Conservation (phyloP, 345 rosid species). For the Salix caprea region DNA sequence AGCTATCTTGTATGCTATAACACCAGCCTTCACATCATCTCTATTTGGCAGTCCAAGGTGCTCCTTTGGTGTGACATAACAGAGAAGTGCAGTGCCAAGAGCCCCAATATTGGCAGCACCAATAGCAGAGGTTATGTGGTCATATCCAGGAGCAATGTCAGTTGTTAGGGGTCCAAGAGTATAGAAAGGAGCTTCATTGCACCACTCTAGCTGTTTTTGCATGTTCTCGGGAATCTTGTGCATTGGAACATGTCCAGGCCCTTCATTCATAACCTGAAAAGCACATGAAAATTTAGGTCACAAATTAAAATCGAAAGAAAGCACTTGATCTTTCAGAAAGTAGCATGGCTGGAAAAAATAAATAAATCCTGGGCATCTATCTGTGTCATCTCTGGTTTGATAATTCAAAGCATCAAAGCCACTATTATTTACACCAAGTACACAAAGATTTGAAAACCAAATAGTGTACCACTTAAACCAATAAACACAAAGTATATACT, state of each 20-base stretch:
- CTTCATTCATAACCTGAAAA: constrained; percentile 96
- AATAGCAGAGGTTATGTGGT: constrained; percentile 96
- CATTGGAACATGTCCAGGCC: constrained; percentile 92
- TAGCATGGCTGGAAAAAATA: not conserved
- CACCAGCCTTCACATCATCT: constrained; percentile 97
- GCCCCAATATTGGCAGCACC: constrained; percentile 99
- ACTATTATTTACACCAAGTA: not conserved
- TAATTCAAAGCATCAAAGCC: not conserved
- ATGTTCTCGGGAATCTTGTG: constrained; percentile 99
- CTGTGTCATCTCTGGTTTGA: not conserved
- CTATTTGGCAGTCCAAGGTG: constrained; percentile 98
- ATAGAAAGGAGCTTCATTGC: constrained; percentile 98
- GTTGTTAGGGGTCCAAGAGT: constrained; percentile 96
- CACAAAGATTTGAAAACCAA: not conserved
- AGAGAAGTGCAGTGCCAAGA: constrained; percentile 96
- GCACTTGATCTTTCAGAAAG: not conserved
- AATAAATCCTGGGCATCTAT: not conserved
- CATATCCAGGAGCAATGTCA: constrained; percentile 95
- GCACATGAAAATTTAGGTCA: not conserved
- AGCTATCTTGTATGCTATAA: constrained; percentile 91
- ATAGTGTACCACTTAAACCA: not conserved
- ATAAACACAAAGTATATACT: not conserved
- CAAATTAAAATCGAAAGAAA: not conserved
- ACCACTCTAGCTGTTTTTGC: constrained; percentile 98
- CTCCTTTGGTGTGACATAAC: constrained; percentile 97